Evolutionary conservation across 2,329 filamentous ascomycete species (phyloP).

Genomic region (Colletotrichum cereale): DNA sequence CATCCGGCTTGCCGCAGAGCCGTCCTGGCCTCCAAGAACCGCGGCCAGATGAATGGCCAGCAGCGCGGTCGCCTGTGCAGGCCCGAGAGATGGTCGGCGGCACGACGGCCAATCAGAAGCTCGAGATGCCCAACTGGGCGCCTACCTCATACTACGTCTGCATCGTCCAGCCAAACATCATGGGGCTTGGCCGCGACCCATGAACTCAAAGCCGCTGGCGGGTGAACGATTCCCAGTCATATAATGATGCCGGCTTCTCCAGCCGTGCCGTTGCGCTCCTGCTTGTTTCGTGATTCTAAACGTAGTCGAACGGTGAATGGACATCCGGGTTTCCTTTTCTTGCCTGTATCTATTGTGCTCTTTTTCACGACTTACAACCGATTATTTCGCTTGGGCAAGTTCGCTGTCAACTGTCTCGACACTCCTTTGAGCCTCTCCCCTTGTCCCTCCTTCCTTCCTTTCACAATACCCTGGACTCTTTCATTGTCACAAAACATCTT

Average conservation of each 20-base stretch:
- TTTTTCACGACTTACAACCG: constrained; percentile 30
- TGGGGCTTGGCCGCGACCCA: constrained; percentile 32
- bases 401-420: constrained; percentile 20
- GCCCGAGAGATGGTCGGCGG: constrained; percentile 39
- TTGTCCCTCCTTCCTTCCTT: constrained; percentile 23
- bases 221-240: constrained; percentile 32
- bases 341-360: constrained; percentile 17
- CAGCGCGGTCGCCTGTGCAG: constrained; percentile 31
- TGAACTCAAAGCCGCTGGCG: constrained; percentile 22
- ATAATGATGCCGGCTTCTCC: constrained; percentile 39
- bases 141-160: constrained; percentile 41
- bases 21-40: constrained; percentile 21
- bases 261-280: constrained; percentile 29
- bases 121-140: constrained; percentile 31
- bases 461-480: neutral
- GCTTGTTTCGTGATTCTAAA: constrained; percentile 35
- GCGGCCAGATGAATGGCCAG: constrained; percentile 38
- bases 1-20: constrained; percentile 14
- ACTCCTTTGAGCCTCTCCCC: neutral
- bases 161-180: constrained; percentile 41
- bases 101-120: constrained; percentile 38
- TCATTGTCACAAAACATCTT: constrained; percentile 4
- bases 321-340: constrained; percentile 27
- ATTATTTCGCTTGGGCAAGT: constrained; percentile 20
- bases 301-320: constrained; percentile 33